Base-by-base conservation (phyloP, 345 rosid genomes). In the Gynandropsis gynandra region DNA sequence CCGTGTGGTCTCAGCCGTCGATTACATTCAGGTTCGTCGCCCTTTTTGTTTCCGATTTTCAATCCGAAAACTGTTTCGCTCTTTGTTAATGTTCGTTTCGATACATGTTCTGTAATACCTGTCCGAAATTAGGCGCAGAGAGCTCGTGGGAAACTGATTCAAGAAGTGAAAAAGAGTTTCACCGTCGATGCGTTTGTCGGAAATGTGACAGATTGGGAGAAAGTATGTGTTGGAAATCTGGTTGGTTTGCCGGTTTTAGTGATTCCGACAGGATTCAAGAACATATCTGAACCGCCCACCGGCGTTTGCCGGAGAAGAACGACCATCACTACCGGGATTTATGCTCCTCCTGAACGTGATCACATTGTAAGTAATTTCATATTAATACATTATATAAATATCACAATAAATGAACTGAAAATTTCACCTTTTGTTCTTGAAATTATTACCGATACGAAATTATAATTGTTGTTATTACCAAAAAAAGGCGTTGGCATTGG, bases 141-240 rank as follows among this genome's bases (percentile, higher is more conserved):
- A 67, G 94, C 87, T 16, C 76, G 95, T 36, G 79, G 84, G 31
- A 80, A 74, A 64, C 59, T 89, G 50, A 80, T 89, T 13, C 67
- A 62, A 14, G 94, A 89, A 76, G 95, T 89, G 20, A 65, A 78
- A 59, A 75, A 80, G 48, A 72, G 81, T 54, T 83, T 89, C 59
- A 76, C 59, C 0, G 88, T 85, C 0, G 93, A 89, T 58, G 97
- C 90, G 16, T 86, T 86, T 69, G 59, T 89, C 7, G 97, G 90
- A 51, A 83, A 81, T 54, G 94, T 78, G 37, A 89, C 80, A 0
- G 97, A 89, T 16, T 86, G 95, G 95, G 97, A 89, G 73, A 87
- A 62, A 74, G 83, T 81, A 6, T 80, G 95, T 67, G 10, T 86
- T 73, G 97, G 94, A 60, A 89, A 89, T 76, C 86, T 86, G 1